These are phyloP conservation scores for Aureobasidium lini DNA, from an alignment of 2,329 filamentous ascomycete genomes.

Conservation along the genomic window DNA sequence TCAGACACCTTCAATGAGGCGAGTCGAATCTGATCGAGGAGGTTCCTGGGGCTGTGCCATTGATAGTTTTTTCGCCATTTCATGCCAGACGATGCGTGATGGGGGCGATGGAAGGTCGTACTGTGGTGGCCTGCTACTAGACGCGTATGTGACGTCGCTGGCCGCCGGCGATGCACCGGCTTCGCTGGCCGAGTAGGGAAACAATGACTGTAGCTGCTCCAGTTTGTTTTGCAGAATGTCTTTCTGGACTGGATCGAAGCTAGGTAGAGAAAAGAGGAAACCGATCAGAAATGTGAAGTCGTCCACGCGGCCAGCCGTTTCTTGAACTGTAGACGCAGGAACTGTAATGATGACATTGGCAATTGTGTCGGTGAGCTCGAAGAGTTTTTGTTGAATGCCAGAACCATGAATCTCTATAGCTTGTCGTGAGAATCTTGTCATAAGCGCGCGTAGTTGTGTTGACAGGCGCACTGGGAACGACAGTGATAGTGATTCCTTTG, in stretches of 20 bases:
- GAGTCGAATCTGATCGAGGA: background rate
- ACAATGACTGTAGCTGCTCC: constrained; percentile 15
- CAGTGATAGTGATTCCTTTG: constrained; percentile 30
- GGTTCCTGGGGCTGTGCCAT: constrained; percentile 1
- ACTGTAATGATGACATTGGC: constrained; percentile 51
- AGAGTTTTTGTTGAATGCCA: constrained; percentile 51
- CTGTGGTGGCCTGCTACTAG: background rate
- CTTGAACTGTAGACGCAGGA: constrained; percentile 39
- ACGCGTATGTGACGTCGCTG: background rate
- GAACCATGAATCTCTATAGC: constrained; percentile 50
- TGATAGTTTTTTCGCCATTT: constrained; percentile 11
- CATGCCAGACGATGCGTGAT: constrained; percentile 6
- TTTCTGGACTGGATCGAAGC: constrained; percentile 13
- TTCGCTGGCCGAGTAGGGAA: constrained; percentile 13
- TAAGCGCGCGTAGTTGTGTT: constrained; percentile 35
- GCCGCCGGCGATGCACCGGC: constrained; percentile 2
- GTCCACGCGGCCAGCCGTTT: constrained; percentile 42
- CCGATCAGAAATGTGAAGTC: constrained; percentile 34
- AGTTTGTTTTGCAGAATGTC: constrained; percentile 17
- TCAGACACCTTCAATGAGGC: constrained; percentile 1
- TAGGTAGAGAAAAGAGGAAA: constrained; percentile 17
- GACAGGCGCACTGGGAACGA: constrained; percentile 40
- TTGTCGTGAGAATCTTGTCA: constrained; percentile 35
- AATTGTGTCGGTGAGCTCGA: constrained; percentile 54
- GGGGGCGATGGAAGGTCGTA: constrained; percentile 6